Conservation (phyloP, 768 basidiomycete species). For the Leccinellum luteum region DNA sequence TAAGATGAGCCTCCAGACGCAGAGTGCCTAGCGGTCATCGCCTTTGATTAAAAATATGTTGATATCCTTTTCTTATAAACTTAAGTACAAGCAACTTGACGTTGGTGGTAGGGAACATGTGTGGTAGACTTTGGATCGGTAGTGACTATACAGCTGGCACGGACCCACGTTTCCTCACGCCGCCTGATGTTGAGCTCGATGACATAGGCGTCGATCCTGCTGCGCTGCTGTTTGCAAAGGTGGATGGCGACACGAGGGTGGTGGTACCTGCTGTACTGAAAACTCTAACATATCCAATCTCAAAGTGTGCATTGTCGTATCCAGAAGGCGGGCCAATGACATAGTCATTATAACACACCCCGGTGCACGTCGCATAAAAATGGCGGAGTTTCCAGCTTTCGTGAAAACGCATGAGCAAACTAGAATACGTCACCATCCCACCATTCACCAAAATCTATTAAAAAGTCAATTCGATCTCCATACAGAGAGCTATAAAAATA, state of each 20-base stretch:
- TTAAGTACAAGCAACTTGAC: no score
- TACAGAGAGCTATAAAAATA: not conserved
- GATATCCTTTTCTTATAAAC: no score
- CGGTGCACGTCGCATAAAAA: slow-evolving; percentile 62
- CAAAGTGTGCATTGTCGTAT: slow-evolving; percentile 70
- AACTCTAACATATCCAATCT: slow-evolving; percentile 59
- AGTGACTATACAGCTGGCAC: no score
- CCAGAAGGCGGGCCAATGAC: slow-evolving; percentile 60
- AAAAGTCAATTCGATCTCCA: slow-evolving; percentile 19
- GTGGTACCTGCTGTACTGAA: slow-evolving; percentile 37
- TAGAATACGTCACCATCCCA: not conserved
- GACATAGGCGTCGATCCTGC: slow-evolving; percentile 11
- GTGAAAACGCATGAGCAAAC: slow-evolving; percentile 22
- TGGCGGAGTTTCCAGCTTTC: slow-evolving; percentile 45
- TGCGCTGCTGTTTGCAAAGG: slow-evolving; percentile 14
- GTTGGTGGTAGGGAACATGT: no score
- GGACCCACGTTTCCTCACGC: not conserved
- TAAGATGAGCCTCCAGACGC: no score
- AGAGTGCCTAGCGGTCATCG: no score
- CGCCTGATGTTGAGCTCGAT: slow-evolving; percentile 9
- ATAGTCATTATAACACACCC: slow-evolving; percentile 68
- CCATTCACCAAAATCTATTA: slow-evolving; percentile 33
- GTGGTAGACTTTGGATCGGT: no score
- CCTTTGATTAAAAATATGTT: no score
- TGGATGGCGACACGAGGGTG: slow-evolving; percentile 24